phyloP scores from a whole-genome alignment of 2,329 filamentous ascomycete species.

The Incumbomyces lentus region DNA sequence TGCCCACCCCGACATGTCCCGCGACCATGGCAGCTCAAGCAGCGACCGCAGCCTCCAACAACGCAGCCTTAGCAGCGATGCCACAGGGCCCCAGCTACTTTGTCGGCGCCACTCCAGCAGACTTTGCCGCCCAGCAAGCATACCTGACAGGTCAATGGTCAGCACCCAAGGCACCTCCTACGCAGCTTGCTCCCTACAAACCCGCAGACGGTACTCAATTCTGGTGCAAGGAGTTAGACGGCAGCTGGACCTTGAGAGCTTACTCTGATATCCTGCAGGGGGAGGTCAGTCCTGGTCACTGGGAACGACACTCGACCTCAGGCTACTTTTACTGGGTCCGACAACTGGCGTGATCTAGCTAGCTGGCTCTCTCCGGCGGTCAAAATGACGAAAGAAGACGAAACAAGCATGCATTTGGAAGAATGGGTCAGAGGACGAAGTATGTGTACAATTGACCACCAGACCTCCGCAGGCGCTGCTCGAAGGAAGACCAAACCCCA shows the following conservation, averaged over 20 bases:
- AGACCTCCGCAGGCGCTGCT: too few relatives aligned
- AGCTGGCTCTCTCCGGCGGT: too few relatives aligned
- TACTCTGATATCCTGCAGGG: slow-evolving; percentile 17
- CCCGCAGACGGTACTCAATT: slow-evolving; percentile 24
- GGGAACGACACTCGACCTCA: slow-evolving; percentile 18
- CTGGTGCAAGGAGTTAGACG: slow-evolving; percentile 28
- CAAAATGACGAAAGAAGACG: too few relatives aligned
- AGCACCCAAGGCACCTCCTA: slow-evolving; percentile 15
- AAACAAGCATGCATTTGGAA: too few relatives aligned
- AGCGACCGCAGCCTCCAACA: slow-evolving; percentile 16
- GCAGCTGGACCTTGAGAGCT: slow-evolving; percentile 25
- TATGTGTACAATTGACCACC: too few relatives aligned
- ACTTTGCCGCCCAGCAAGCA: slow-evolving; percentile 25
- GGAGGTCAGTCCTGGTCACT: slow-evolving; percentile 19
- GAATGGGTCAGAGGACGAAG: too few relatives aligned
- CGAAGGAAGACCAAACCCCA: too few relatives aligned
- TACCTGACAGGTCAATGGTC: slow-evolving; percentile 13
- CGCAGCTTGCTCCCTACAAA: slow-evolving; percentile 25
- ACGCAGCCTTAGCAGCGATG: slow-evolving; percentile 15
- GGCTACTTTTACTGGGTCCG: slow-evolving; percentile 20
- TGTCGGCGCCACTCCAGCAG: slow-evolving; percentile 17
- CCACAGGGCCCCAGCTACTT: slow-evolving; percentile 19
- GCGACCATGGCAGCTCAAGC: slow-evolving; percentile 13
- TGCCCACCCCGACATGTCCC: slow-evolving; percentile 1
- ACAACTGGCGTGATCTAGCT: not conserved